A percentile compares a stretch with the other conserved stretches of the same genome.
phyloP scores from a whole-genome alignment of 2,329 filamentous ascomycete genomes.

The Calonectria hawksworthii region DNA sequence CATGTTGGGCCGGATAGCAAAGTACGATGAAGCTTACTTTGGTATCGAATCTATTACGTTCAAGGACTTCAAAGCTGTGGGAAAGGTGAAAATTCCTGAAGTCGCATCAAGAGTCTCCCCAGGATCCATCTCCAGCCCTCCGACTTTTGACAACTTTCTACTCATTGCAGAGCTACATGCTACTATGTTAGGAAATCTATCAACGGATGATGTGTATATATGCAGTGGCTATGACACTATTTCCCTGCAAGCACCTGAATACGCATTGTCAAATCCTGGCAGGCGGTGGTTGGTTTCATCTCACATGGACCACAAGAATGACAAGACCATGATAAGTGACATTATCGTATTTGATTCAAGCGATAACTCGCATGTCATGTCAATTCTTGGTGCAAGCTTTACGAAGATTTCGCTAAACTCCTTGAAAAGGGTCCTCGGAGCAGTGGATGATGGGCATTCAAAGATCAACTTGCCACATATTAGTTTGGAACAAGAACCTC shows the following conservation, averaged over 20 bases:
- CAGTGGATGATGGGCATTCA: background rate
- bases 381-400: background rate
- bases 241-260: background rate
- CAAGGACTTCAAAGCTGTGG: background rate
- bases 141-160: background rate
- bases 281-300: background rate
- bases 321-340: background rate
- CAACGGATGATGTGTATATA: background rate
- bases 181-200: background rate
- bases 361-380: background rate
- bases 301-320: background rate
- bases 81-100: background rate
- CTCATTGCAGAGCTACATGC: background rate
- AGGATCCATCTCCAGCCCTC: background rate
- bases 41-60: background rate
- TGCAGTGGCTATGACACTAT: background rate
- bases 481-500: background rate
- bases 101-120: background rate
- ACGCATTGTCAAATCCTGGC: background rate
- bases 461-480: background rate
- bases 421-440: background rate
- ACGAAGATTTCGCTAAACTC: background rate
- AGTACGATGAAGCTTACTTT: background rate
- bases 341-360: background rate
- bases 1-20: background rate